Percentiles rank a stretch among this genome's conserved stretches.
phyloP scores from a whole-genome alignment of 2,329 filamentous ascomycete species.

The Grosmannia huntii region DNA sequence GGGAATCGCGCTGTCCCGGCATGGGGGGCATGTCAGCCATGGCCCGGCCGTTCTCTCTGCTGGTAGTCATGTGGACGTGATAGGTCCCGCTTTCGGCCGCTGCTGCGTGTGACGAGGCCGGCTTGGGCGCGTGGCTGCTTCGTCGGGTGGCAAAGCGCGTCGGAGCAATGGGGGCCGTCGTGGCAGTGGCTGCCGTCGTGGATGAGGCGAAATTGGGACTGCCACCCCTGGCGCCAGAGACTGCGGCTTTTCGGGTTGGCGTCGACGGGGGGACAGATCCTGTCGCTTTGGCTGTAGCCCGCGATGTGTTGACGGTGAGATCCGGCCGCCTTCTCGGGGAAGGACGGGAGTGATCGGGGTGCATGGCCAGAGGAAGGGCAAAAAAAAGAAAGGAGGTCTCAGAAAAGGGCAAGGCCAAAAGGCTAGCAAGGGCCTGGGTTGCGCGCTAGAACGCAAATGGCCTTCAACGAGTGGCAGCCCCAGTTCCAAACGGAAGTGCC shows the following conservation, averaged over 20 bases:
- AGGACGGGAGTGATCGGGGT: not conserved
- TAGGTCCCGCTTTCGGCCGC: constrained; percentile 22
- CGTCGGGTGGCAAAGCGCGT: not conserved
- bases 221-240: constrained; percentile 2
- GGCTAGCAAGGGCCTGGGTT: not conserved
- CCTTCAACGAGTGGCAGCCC: not conserved
- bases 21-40: constrained; percentile 16
- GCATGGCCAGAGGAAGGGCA: not conserved
- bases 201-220: not conserved
- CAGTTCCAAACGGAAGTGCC: not conserved
- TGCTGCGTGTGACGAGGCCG: constrained; percentile 5
- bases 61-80: constrained; percentile 23
- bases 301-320: constrained; percentile 23
- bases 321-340: constrained; percentile 20
- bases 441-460: constrained; percentile 1
- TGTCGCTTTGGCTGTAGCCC: constrained; percentile 6
- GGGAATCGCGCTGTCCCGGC: constrained; percentile 47
- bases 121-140: not conserved
- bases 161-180: not conserved
- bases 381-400: not conserved
- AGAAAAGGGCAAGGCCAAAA: not conserved
- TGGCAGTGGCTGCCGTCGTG: not conserved
- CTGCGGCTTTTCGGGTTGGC: constrained; percentile 15
- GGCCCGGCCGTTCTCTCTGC: constrained; percentile 20
- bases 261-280: constrained; percentile 19